A percentile compares a stretch with the other conserved stretches of the same genome.
Evolutionary conservation across 305 asterid genomes (phyloP).

Genomic region (Fraxinus ornus): DNA sequence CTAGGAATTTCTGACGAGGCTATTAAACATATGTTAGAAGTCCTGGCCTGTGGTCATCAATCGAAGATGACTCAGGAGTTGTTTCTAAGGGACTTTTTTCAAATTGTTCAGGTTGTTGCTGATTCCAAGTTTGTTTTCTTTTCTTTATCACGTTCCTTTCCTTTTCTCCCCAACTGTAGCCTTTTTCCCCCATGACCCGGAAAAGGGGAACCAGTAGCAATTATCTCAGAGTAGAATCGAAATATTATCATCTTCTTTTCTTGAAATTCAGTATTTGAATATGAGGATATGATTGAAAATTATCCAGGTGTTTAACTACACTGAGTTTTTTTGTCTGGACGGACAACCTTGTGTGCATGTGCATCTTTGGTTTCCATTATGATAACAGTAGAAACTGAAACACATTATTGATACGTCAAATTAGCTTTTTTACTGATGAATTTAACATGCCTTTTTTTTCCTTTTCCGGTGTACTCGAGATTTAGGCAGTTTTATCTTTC

Average conservation of each 20-base stretch:
- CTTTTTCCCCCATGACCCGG: conserved; percentile 13
- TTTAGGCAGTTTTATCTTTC: not conserved
- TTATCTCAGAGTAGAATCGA: conserved; percentile 1
- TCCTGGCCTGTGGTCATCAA: conserved; percentile 92
- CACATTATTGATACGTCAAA: not conserved
- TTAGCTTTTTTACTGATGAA: not conserved
- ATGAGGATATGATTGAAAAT: not conserved
- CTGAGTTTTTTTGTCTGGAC: not conserved
- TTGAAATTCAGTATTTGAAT: not conserved
- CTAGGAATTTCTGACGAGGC: conserved; percentile 93
- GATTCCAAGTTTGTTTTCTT: conserved; percentile 23
- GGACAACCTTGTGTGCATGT: not conserved
- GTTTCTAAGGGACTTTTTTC: conserved; percentile 81
- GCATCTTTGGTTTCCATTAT: not conserved
- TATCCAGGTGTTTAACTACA: not conserved
- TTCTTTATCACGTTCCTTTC: conserved; percentile 15
- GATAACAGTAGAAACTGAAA: not conserved
- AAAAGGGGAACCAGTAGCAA: not conserved
- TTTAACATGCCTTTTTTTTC: not conserved
- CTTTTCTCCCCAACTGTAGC: conserved; percentile 7
- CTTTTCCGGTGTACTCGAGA: not conserved
- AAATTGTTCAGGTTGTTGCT: conserved; percentile 70
- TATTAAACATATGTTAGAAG: conserved; percentile 75
- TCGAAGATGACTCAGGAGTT: conserved; percentile 79
- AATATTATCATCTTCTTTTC: conserved; percentile 11